Conservation (phyloP, 1,139 yeast genomes). For the Candida sp. region DNA sequence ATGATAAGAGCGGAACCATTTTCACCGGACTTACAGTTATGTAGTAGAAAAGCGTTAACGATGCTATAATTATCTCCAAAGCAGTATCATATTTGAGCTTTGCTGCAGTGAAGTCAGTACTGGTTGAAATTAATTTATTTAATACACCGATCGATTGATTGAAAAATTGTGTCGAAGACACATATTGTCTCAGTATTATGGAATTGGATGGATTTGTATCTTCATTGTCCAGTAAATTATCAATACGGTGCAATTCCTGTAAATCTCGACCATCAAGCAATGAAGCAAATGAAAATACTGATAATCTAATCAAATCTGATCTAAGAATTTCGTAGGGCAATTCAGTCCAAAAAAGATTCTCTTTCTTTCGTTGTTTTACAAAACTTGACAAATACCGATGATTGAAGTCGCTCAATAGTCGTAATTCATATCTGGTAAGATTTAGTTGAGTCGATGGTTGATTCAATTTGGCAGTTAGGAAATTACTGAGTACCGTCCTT, state of each 20-base stretch:
- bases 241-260: not conserved
- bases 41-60: not conserved
- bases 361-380: not conserved
- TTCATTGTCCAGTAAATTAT: not conserved
- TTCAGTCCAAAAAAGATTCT: not conserved
- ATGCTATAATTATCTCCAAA: not conserved
- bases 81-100: not conserved
- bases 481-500: not conserved
- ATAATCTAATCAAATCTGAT: not conserved
- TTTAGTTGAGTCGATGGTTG: conserved; percentile 16
- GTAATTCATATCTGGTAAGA: conserved; percentile 25
- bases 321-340: not conserved
- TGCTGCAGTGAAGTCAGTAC: not conserved
- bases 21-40: not conserved
- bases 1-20: not conserved
- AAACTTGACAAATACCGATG: conserved; percentile 20
- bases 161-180: not conserved
- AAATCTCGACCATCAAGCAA: not conserved
- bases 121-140: no score
- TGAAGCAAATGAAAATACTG: not conserved
- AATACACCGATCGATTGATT: not conserved
- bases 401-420: conserved; percentile 28
- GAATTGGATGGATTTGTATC: not conserved
- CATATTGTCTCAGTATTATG: not conserved
- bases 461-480: conserved; percentile 5